Conservation (phyloP, 2,329 filamentous ascomycete species). For the Microsporum audouinii region DNA sequence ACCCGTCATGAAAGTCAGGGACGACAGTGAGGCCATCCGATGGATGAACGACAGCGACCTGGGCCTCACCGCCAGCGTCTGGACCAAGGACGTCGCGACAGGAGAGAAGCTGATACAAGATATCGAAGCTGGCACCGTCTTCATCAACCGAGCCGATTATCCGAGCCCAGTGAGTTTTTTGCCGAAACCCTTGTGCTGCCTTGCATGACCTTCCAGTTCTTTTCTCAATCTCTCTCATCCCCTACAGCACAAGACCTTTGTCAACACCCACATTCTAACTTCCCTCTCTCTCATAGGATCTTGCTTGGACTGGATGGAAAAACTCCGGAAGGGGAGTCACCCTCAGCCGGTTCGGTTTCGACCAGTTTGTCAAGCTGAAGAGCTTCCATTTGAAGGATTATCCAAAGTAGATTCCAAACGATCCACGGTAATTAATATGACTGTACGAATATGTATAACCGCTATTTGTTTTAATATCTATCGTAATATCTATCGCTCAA, state of each 20-base stretch:
- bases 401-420: conserved; percentile 36
- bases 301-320: conserved; percentile 98
- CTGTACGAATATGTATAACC: background rate
- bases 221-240: background rate
- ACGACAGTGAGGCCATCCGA: conserved; percentile 66
- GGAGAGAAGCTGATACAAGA: conserved; percentile 66
- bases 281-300: conserved; percentile 48
- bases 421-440: background rate
- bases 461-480: background rate
- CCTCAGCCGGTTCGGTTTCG: conserved; percentile 79
- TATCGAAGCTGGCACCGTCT: conserved; percentile 88
- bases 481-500: background rate
- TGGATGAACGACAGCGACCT: conserved; percentile 95
- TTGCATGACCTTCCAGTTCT: background rate
- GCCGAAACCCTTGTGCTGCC: background rate
- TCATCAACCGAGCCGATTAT: conserved; percentile 89
- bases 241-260: background rate
- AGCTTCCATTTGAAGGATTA: conserved; percentile 86
- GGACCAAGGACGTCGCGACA: conserved; percentile 74
- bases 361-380: conserved; percentile 93
- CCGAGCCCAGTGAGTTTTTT: conserved; percentile 67
- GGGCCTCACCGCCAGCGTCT: conserved; percentile 90
- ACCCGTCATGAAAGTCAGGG: conserved; percentile 73
- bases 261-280: conserved; percentile 6
- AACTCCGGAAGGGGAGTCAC: conserved; percentile 89